phyloP scores from a whole-genome alignment of 1,284 basidiomycete species.

The Austroboletus rostrupii region DNA sequence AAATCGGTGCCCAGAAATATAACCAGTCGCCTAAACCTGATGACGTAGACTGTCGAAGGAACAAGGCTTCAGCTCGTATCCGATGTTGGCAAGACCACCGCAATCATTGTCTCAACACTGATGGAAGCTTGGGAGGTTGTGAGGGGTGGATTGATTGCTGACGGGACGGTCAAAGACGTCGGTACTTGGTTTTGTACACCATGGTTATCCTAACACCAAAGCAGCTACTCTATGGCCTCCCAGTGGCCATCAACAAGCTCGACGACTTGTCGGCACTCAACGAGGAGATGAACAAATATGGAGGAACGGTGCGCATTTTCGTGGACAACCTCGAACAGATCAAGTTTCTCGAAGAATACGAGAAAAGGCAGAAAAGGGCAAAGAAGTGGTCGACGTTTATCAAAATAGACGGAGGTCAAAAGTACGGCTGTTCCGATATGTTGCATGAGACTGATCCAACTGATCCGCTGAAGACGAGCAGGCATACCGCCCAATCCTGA shows the following conservation, averaged over 20 bases:
- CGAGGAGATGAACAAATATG: conserved; percentile 48
- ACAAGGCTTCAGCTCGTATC: conserved; percentile 65
- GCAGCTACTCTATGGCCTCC: conserved; percentile 79
- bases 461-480: conserved; percentile 59
- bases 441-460: neutral
- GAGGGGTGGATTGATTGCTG: conserved; percentile 64
- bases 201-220: conserved; percentile 4
- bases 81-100: conserved; percentile 47
- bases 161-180: conserved; percentile 74
- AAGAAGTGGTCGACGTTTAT: conserved; percentile 74
- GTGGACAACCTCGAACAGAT: conserved; percentile 78
- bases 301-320: conserved; percentile 61
- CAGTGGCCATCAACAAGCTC: conserved; percentile 67
- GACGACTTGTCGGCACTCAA: conserved; percentile 63
- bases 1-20: neutral
- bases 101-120: conserved; percentile 74
- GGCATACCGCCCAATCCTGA: conserved; percentile 58
- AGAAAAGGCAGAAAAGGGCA: conserved; percentile 36
- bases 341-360: conserved; percentile 56
- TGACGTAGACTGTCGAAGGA: conserved; percentile 65
- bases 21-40: conserved; percentile 6
- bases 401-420: conserved; percentile 76
- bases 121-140: conserved; percentile 77
- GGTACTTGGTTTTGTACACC: conserved; percentile 25
- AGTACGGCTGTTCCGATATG: conserved; percentile 43